A percentile compares a stretch with the other conserved stretches of the same genome.
phyloP scores from a whole-genome alignment of 2,329 filamentous ascomycete genomes.

The Talaromyces funiculosus region DNA sequence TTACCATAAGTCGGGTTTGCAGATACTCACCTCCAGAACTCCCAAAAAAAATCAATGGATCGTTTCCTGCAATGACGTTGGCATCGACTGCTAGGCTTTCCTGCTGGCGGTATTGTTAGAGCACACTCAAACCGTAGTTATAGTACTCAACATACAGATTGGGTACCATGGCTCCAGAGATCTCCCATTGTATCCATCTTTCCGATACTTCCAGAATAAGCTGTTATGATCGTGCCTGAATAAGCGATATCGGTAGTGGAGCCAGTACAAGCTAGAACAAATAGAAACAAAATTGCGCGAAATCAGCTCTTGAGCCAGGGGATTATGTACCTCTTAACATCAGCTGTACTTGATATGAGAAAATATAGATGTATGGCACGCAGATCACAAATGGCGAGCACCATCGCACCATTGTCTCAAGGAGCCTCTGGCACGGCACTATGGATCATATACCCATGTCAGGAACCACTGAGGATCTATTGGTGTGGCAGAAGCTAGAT shows the following conservation, averaged over 20 bases:
- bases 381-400: background rate
- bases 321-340: background rate
- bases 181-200: background rate
- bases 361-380: background rate
- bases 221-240: background rate
- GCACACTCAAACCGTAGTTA: background rate
- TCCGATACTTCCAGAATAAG: background rate
- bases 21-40: background rate
- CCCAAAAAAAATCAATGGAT: background rate
- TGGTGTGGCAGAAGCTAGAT: background rate
- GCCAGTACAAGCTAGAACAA: background rate
- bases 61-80: background rate
- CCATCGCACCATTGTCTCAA: background rate
- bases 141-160: background rate
- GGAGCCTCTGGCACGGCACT: background rate
- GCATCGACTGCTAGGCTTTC: background rate
- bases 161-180: background rate
- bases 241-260: background rate
- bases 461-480: background rate
- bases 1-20: background rate
- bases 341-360: background rate
- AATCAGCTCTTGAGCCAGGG: background rate
- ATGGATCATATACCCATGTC: background rate
- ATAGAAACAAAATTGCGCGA: background rate
- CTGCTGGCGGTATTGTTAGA: background rate